Percentiles rank a stretch among this genome's conserved stretches.
phyloP scores from a whole-genome alignment of 1,139 yeast genomes.

The Geotrichum aggregatum region DNA sequence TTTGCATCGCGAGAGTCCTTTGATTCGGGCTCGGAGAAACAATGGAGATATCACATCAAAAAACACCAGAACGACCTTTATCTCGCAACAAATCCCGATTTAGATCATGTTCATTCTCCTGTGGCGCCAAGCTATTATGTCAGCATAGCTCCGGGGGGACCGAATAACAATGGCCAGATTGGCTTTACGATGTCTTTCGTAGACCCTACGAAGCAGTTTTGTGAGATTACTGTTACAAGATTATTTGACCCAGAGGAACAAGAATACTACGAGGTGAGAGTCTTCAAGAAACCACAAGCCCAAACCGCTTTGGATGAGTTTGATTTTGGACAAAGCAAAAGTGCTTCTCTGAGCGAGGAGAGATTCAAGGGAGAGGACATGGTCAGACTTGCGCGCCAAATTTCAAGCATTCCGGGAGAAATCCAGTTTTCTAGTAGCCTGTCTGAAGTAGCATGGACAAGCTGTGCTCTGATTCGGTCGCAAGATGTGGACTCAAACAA shows the following conservation, averaged over 20 bases:
- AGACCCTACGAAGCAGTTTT: slow-evolving; percentile 1
- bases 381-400: slow-evolving; percentile 7
- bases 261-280: slow-evolving; percentile 3
- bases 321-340: slow-evolving; percentile 4
- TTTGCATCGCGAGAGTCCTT: neutral
- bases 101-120: neutral
- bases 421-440: neutral
- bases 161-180: neutral
- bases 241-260: slow-evolving; percentile 1
- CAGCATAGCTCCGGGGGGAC: neutral
- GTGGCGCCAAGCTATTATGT: slow-evolving; percentile 10
- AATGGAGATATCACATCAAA: slow-evolving; percentile 5
- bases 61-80: neutral
- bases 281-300: slow-evolving; percentile 1
- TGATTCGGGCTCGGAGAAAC: neutral
- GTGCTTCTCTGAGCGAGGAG: neutral
- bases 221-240: slow-evolving; percentile 5
- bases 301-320: neutral
- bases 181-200: slow-evolving; percentile 8
- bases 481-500: neutral
- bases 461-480: slow-evolving; percentile 1
- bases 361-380: neutral
- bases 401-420: neutral
- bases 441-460: slow-evolving; percentile 1
- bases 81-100: slow-evolving; percentile 11